phyloP scores from a whole-genome alignment of 106 monocot genomes.

The Platanthera zijinensis region DNA sequence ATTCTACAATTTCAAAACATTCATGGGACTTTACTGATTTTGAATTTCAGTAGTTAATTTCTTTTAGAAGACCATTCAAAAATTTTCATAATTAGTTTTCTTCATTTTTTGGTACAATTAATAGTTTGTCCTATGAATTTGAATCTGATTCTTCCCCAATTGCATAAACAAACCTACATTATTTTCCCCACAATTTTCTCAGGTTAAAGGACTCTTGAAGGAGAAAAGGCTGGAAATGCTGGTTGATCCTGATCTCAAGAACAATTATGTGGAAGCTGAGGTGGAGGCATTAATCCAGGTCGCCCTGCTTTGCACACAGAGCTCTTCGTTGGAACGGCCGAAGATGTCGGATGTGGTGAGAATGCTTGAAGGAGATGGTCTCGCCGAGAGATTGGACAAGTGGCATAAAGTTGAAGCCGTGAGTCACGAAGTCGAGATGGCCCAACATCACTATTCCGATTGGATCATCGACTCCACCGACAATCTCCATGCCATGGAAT shows the following conservation, averaged over 20 bases:
- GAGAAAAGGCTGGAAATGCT: slow-evolving; percentile 65
- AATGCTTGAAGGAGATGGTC: slow-evolving; percentile 90
- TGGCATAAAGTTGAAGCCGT: slow-evolving; percentile 77
- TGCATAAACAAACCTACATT: too few species aligned
- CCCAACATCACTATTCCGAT: slow-evolving; percentile 22
- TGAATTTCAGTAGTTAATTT: too few species aligned
- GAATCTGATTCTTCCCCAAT: too few species aligned
- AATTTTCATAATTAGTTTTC: too few species aligned
- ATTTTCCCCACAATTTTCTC: not conserved
- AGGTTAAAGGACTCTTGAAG: slow-evolving; percentile 79
- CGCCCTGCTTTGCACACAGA: slow-evolving; percentile 74
- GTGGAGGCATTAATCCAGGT: slow-evolving; percentile 85
- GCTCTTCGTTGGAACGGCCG: slow-evolving; percentile 62
- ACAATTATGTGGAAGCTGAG: slow-evolving; percentile 50
- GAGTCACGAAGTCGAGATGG: slow-evolving; percentile 35
- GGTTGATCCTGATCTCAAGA: slow-evolving; percentile 69
- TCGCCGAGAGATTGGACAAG: slow-evolving; percentile 80
- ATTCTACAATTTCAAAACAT: too few species aligned
- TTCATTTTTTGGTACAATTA: too few species aligned
- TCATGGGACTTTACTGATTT: too few species aligned
- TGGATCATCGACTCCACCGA: slow-evolving; percentile 69
- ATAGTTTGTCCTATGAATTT: too few species aligned
- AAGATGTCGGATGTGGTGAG: slow-evolving; percentile 90
- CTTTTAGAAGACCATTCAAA: too few species aligned
- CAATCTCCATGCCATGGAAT: slow-evolving; percentile 45